These are phyloP conservation scores for Lasiosphaeriaceae sp. DNA, from an alignment of 495 filamentous ascomycete species.

Conservation along the genomic window DNA sequence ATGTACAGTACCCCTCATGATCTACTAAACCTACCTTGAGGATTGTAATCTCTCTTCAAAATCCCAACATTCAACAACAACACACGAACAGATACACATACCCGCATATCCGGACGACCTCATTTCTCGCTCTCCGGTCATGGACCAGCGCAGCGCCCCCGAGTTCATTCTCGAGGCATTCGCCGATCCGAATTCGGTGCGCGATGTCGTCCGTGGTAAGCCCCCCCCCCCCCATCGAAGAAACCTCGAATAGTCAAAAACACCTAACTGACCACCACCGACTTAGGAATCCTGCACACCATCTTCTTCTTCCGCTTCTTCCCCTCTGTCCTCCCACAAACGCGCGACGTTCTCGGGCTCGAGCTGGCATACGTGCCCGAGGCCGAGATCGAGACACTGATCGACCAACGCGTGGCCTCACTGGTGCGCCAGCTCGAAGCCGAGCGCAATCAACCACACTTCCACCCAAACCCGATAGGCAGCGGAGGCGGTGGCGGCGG, in stretches of 20 bases:
- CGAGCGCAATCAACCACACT: slow-evolving; percentile 35
- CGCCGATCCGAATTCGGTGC: slow-evolving; percentile 74
- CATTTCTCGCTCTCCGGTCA: slow-evolving; percentile 14
- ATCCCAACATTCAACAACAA: too few relatives aligned
- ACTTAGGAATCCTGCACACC: slow-evolving; percentile 81
- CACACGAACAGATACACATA: too few relatives aligned
- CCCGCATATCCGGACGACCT: too few relatives aligned
- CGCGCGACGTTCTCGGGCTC: slow-evolving; percentile 86
- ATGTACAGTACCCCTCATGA: too few relatives aligned
- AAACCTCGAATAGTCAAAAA: background rate
- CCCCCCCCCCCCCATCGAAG: background rate
- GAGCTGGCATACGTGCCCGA: slow-evolving; percentile 88
- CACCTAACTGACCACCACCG: background rate
- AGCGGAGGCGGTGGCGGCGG: slow-evolving; percentile 37
- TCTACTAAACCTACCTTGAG: too few relatives aligned
- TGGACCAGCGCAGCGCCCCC: slow-evolving; percentile 60
- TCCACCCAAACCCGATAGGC: background rate
- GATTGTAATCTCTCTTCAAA: too few relatives aligned
- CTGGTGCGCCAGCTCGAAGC: slow-evolving; percentile 64
- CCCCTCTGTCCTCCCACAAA: slow-evolving; percentile 74
- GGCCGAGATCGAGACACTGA: slow-evolving; percentile 82
- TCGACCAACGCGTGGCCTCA: slow-evolving; percentile 77
- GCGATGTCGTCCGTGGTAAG: slow-evolving; percentile 88
- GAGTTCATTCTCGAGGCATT: slow-evolving; percentile 84
- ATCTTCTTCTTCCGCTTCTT: slow-evolving; percentile 99